Conservation (phyloP, 2,329 filamentous ascomycete genomes). For the Colletotrichum zoysiae region DNA sequence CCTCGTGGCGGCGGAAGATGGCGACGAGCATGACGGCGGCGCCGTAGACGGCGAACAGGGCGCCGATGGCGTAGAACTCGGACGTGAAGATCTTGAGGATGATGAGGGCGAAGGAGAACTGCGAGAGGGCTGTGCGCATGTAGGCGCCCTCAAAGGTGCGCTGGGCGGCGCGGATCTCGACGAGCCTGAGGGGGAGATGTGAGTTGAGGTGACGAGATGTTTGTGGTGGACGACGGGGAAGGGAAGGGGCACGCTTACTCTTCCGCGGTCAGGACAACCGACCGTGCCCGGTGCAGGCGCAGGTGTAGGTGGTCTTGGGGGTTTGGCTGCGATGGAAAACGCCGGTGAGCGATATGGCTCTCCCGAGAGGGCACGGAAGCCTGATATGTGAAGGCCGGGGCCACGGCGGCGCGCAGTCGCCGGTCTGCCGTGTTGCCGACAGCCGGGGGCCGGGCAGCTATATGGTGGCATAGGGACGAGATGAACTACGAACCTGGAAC, state of each 20-base stretch:
- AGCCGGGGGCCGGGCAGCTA: background rate
- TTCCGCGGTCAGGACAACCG: conserved; percentile 82
- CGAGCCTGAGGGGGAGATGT: conserved; percentile 66
- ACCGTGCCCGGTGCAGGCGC: conserved; percentile 85
- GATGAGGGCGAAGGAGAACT: conserved; percentile 95
- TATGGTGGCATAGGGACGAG: background rate
- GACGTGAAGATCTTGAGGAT: conserved; percentile 96
- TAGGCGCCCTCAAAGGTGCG: conserved; percentile 98
- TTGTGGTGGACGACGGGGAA: conserved; percentile 1
- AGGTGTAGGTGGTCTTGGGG: conserved; percentile 82
- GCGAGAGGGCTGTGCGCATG: conserved; percentile 91
- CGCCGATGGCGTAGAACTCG: conserved; percentile 98
- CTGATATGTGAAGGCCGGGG: too few relatives aligned
- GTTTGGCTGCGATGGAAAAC: conserved; percentile 63
- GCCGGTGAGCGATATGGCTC: background rate
- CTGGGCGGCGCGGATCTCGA: conserved; percentile 94
- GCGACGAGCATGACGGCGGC: conserved; percentile 86
- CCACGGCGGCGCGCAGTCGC: background rate
- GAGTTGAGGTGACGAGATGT: background rate
- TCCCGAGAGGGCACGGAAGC: background rate
- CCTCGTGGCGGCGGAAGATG: conserved; percentile 88
- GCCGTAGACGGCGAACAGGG: conserved; percentile 93
- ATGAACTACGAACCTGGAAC: conserved; percentile 37
- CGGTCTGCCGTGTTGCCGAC: background rate
- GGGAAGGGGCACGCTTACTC: conserved; percentile 65